Evolutionary conservation across 2,329 filamentous ascomycete genomes (phyloP), one percentile per base, ranked within the genome.

Genomic region (Cladorrhinum sp.): DNA sequence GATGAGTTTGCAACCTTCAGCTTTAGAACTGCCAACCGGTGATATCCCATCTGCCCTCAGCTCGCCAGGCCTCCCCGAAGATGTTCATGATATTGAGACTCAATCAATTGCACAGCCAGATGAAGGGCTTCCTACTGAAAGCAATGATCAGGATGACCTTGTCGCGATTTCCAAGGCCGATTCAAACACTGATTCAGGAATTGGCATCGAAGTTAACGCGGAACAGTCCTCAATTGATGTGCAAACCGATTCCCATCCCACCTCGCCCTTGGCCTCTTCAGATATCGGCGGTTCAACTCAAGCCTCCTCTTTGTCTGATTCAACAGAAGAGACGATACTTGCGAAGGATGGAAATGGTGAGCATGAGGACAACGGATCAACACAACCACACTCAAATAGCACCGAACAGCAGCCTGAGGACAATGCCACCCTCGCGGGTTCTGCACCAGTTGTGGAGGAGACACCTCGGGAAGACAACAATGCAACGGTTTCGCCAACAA

Each of bases 251-350:
- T 88, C 85, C 1, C 82, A 82, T 57, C 83, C 85, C 3, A 72
- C 80, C 10, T 87, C 85, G 14, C 84, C 85, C 0, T 70, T 80
- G 21, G 78, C 79, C 50, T 74, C 77, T 16, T 86, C 83, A 5
- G 84, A 87, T 61, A 75, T 80, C 42, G 82, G 79, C 14, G 79
- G 82, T 55, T 87, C 85, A 2, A 88, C 86, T 6, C 84, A 83
- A 66, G 85, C 86, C 3, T 88, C 85, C 0, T 88, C 86, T 0
- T 70, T 88, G 9, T 87, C 85, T 5, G 86, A 86, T 62, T 83
- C 82, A 1, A 87, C 85, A 1, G 82, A 87, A 61, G 84, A 86
- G 68, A 86, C 84, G 3, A 71, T 84, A 1, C 77, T 79, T 50
- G 74, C 73, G 6, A 76, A 77, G 51, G 77, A 74, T 10, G 73